phyloP scores from a whole-genome alignment of 2,329 filamentous ascomycete genomes.

The Colletotrichum destructivum region DNA sequence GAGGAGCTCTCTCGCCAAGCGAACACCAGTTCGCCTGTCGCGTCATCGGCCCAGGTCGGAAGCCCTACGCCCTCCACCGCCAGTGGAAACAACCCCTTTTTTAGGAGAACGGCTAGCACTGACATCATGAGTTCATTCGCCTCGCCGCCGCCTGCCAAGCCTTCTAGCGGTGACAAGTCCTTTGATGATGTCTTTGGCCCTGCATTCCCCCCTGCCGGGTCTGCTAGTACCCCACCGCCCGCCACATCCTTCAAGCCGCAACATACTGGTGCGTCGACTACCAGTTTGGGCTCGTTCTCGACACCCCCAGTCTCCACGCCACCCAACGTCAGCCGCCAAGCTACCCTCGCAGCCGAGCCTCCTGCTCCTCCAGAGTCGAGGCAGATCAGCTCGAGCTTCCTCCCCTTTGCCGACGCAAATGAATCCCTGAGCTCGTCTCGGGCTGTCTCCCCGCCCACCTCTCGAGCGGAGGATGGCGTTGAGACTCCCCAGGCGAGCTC shows the following conservation, averaged over 20 bases:
- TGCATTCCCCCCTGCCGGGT: slow-evolving; percentile 65
- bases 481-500: slow-evolving; percentile 50
- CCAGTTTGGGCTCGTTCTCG: slow-evolving; percentile 66
- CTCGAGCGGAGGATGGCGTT: slow-evolving; percentile 68
- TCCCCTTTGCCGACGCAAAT: slow-evolving; percentile 77
- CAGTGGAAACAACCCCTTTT: slow-evolving; percentile 95
- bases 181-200: slow-evolving; percentile 92
- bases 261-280: slow-evolving; percentile 70
- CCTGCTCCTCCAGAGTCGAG: slow-evolving; percentile 78
- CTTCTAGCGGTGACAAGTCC: slow-evolving; percentile 72
- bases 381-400: slow-evolving; percentile 83
- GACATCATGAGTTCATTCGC: slow-evolving; percentile 71
- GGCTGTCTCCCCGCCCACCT: slow-evolving; percentile 80
- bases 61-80: slow-evolving; percentile 79
- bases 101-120: slow-evolving; percentile 78
- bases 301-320: slow-evolving; percentile 70
- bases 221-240: slow-evolving; percentile 62
- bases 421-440: slow-evolving; percentile 84
- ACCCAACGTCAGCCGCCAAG: slow-evolving; percentile 74
- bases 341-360: slow-evolving; percentile 69
- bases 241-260: slow-evolving; percentile 75
- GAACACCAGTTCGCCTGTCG: slow-evolving; percentile 65
- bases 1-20: slow-evolving; percentile 71
- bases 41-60: slow-evolving; percentile 66
- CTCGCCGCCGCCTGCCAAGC: slow-evolving; percentile 60